Evolutionary conservation across 345 rosid species (phyloP).

Genomic region (Gossypium sturtianum): DNA sequence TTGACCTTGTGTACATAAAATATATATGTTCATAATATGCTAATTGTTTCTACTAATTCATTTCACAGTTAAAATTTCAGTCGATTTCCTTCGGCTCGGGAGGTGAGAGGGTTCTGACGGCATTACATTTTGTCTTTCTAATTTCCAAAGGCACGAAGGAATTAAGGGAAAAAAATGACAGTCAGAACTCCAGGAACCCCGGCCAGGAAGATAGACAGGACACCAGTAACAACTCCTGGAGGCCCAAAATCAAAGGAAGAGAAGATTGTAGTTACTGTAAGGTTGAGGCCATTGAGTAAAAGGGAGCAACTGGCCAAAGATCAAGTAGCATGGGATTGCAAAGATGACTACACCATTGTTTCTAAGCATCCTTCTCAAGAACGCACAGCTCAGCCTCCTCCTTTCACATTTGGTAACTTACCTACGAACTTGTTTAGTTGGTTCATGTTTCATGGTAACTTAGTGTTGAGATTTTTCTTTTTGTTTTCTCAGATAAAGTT

Average conservation of each 20-base stretch:
- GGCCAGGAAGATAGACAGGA: conserved; percentile 63
- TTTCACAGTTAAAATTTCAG: not conserved
- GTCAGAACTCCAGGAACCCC: conserved; percentile 86
- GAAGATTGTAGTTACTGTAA: conserved; percentile 92
- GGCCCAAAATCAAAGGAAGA: conserved; percentile 80
- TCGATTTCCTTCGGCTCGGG: not conserved
- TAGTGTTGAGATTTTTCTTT: conserved; percentile 9
- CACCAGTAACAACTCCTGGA: conserved; percentile 67
- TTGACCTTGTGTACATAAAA: no score
- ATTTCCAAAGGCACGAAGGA: conserved; percentile 1
- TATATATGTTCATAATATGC: not conserved
- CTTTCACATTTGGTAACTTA: conserved; percentile 74
- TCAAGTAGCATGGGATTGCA: conserved; percentile 92
- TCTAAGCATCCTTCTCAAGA: conserved; percentile 68
- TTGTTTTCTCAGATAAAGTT: conserved; percentile 65
- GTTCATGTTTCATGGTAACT: not conserved
- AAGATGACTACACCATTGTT: conserved; percentile 76
- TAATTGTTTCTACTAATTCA: not conserved
- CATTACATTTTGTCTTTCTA: not conserved
- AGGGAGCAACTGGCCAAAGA: conserved; percentile 85
- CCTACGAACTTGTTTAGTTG: not conserved
- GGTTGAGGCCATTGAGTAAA: conserved; percentile 87
- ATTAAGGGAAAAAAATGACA: conserved; percentile 23
- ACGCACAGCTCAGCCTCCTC: conserved; percentile 62
- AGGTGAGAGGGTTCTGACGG: not conserved